These are phyloP conservation scores for Boletellus deceptivus DNA, from an alignment of 1,284 basidiomycete genomes.

Conservation along the genomic window DNA sequence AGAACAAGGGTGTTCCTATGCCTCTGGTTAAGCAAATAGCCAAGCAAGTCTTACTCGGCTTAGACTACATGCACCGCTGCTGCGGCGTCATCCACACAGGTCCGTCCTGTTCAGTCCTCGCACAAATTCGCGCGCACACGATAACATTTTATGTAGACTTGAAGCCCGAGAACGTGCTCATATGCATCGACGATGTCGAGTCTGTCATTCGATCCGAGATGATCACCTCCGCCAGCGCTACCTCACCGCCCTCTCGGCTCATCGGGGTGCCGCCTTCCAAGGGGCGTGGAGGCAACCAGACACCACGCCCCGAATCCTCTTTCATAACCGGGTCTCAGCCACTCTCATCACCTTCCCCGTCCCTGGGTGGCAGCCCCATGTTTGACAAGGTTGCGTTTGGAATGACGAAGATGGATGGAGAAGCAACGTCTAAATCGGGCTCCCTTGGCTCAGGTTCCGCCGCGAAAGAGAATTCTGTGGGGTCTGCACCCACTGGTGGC, in stretches of 20 bases:
- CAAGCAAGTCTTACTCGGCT: slow-evolving; percentile 91
- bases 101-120: slow-evolving; percentile 32
- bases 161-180: slow-evolving; percentile 98
- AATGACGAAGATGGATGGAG: slow-evolving; percentile 78
- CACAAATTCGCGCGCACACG: neutral
- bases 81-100: slow-evolving; percentile 94
- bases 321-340: slow-evolving; percentile 96
- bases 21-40: slow-evolving; percentile 95
- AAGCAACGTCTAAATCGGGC: slow-evolving; percentile 26
- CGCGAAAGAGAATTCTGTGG: slow-evolving; percentile 20
- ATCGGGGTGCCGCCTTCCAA: slow-evolving; percentile 95
- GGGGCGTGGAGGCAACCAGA: slow-evolving; percentile 96
- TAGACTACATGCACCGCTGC: slow-evolving; percentile 97
- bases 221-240: slow-evolving; percentile 49
- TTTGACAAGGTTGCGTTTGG: slow-evolving; percentile 91
- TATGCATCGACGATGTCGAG: slow-evolving; percentile 97
- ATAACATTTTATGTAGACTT: slow-evolving; percentile 56
- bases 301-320: slow-evolving; percentile 83
- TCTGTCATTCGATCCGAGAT: slow-evolving; percentile 88
- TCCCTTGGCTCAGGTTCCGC: slow-evolving; percentile 25
- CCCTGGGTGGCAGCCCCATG: slow-evolving; percentile 73
- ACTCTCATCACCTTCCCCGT: slow-evolving; percentile 76
- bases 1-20: slow-evolving; percentile 93
- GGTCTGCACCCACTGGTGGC: slow-evolving; percentile 16
- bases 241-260: slow-evolving; percentile 68